Conservation (phyloP, 1,284 basidiomycete genomes). For the Microbotryomycetes sp. region DNA sequence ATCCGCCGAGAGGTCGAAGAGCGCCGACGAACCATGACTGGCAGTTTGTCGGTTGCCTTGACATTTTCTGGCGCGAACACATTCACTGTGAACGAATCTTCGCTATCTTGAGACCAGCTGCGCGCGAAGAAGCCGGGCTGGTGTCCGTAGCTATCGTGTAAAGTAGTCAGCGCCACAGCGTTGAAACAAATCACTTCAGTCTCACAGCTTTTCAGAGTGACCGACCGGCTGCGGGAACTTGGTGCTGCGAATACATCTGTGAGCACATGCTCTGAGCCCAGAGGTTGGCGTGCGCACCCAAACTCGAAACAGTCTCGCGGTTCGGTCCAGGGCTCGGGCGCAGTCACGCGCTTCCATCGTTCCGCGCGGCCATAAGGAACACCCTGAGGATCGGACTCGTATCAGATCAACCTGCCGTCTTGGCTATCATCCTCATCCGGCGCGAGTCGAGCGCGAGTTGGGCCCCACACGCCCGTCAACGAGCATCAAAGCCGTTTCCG, state of each 20-base stretch:
- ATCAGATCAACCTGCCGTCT: no score
- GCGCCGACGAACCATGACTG: conserved; percentile 14
- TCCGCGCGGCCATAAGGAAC: conserved; percentile 20
- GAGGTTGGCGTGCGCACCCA: conserved; percentile 2
- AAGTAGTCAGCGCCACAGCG: no score
- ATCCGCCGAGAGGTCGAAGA: background rate
- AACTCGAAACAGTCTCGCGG: conserved; percentile 17
- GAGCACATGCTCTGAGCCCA: background rate
- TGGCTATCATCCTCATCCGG: no score
- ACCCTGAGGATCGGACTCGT: conserved; percentile 5
- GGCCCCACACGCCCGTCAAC: no score
- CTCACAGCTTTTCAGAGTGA: conserved; percentile 13
- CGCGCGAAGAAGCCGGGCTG: conserved; percentile 13
- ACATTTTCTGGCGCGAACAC: conserved; percentile 15
- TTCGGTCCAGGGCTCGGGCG: conserved; percentile 3
- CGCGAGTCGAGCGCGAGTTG: no score
- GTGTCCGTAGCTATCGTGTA: conserved; percentile 1
- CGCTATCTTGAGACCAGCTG: conserved; percentile 5
- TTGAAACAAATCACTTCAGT: background rate
- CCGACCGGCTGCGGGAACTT: conserved; percentile 19
- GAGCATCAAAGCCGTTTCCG: no score
- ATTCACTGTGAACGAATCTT: conserved; percentile 19
- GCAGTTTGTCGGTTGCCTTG: conserved; percentile 10
- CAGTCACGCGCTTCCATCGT: conserved; percentile 7
- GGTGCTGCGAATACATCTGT: conserved; percentile 3